Conservation (phyloP, 23 red algal genomes). For the Pyropia haitanensis region DNA sequence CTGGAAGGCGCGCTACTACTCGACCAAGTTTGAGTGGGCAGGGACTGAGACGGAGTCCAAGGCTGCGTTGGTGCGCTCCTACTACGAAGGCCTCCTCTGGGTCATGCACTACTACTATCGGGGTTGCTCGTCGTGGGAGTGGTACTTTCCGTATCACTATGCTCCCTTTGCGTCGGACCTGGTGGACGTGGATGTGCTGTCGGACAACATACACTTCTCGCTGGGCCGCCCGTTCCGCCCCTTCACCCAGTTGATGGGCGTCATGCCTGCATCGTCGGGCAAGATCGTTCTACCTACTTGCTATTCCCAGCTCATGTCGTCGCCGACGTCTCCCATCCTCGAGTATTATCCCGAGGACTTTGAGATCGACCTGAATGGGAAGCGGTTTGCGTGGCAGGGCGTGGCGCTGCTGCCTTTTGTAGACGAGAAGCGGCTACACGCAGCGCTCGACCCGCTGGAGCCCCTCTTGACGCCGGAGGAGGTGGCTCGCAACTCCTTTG, state of each 20-base stretch:
- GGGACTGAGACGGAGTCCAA: conserved; percentile 6
- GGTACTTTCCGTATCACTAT: conserved; percentile 96
- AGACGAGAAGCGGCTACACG: conserved; percentile 58
- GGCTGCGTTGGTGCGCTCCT: conserved; percentile 30
- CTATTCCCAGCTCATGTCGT: conserved; percentile 69
- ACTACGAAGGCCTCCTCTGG: conserved; percentile 90
- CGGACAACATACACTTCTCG: conserved; percentile 51
- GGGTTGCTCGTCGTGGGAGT: conserved; percentile 85
- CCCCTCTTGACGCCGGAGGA: conserved; percentile 32
- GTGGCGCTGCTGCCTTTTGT: conserved; percentile 89
- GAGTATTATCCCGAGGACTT: conserved; percentile 94
- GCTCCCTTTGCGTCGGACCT: conserved; percentile 90
- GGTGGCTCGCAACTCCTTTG: conserved; percentile 37
- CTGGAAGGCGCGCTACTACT: conserved; percentile 86
- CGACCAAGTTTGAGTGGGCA: conserved; percentile 57
- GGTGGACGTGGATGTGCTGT: conserved; percentile 21
- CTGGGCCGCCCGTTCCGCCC: conserved; percentile 78
- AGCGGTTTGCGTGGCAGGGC: conserved; percentile 92
- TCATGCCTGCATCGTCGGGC: conserved; percentile 80
- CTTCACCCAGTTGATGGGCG: conserved; percentile 77
- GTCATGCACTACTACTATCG: conserved; percentile 89
- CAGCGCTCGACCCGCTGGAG: conserved; percentile 19
- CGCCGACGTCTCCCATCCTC: conserved; percentile 60
- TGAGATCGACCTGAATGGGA: conserved; percentile 86
- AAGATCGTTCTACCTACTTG: conserved; percentile 59